Evolutionary conservation across 768 basidiomycete genomes (phyloP).

Genomic region (Termitomyces sp.): DNA sequence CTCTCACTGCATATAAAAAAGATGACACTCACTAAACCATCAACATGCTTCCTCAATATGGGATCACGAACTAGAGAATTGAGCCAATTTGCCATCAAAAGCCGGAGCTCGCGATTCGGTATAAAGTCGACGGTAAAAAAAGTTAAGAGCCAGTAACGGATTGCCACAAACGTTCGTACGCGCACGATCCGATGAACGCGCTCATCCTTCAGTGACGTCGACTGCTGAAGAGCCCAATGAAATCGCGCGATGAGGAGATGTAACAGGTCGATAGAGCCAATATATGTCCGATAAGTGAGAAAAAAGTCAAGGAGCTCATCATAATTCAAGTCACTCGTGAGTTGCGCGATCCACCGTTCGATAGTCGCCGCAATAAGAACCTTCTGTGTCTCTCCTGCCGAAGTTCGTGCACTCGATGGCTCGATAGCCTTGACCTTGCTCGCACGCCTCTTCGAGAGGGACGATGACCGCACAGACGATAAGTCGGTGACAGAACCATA

Average conservation of each 20-base stretch:
- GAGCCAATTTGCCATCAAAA: slow-evolving; percentile 71
- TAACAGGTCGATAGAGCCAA: slow-evolving; percentile 72
- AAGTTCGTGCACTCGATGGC: slow-evolving; percentile 14
- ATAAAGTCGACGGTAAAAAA: slow-evolving; percentile 89
- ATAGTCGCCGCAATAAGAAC: slow-evolving; percentile 86
- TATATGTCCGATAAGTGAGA: slow-evolving; percentile 85
- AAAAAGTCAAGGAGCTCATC: slow-evolving; percentile 89
- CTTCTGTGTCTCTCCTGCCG: slow-evolving; percentile 27
- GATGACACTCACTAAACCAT: slow-evolving; percentile 56
- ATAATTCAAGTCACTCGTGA: slow-evolving; percentile 81
- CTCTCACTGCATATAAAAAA: background rate
- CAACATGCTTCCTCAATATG: slow-evolving; percentile 55
- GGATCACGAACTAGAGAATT: slow-evolving; percentile 73
- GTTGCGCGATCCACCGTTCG: slow-evolving; percentile 88
- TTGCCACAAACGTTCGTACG: slow-evolving; percentile 84
- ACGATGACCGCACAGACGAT: slow-evolving; percentile 22
- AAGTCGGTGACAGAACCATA: slow-evolving; percentile 29
- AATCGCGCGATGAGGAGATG: slow-evolving; percentile 82
- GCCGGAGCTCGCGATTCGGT: slow-evolving; percentile 70
- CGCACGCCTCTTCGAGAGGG: slow-evolving; percentile 27
- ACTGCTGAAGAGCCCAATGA: slow-evolving; percentile 73
- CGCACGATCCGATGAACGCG: slow-evolving; percentile 71
- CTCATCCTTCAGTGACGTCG: slow-evolving; percentile 53
- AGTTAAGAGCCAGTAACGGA: slow-evolving; percentile 86
- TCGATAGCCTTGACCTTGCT: slow-evolving; percentile 28